Conservation (phyloP, 257 asterid genomes). For the Datura wrightii region DNA sequence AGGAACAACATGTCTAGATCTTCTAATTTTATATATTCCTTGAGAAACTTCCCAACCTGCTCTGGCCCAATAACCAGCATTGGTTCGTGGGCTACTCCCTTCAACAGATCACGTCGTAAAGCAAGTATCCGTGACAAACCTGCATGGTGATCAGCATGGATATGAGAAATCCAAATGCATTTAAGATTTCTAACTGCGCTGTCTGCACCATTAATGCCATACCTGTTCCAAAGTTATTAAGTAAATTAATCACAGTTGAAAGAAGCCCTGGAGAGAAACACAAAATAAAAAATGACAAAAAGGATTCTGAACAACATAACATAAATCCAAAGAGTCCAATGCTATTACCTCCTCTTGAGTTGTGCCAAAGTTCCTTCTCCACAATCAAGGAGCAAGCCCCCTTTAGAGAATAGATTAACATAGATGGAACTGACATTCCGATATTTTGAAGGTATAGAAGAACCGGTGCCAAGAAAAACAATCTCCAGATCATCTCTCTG, state of each 20-base stretch:
- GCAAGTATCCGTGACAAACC: conserved; percentile 93
- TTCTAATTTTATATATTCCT: conserved; percentile 90
- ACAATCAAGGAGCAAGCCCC: conserved; percentile 82
- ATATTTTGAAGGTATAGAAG: conserved; percentile 95
- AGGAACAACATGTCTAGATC: conserved; percentile 88
- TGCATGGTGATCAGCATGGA: conserved; percentile 95
- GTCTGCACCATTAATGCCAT: conserved; percentile 78
- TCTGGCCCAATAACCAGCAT: conserved; percentile 77
- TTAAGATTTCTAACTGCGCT: conserved; percentile 67
- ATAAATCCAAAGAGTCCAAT: neutral
- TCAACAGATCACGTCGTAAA: conserved; percentile 65
- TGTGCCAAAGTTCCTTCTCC: conserved; percentile 98
- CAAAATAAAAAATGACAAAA: neutral
- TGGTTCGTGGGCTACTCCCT: conserved; percentile 69
- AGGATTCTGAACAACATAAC: neutral
- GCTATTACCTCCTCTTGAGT: conserved; percentile 78
- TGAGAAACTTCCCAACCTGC: conserved; percentile 79
- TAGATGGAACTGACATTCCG: conserved; percentile 92
- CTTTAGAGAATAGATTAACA: conserved; percentile 77
- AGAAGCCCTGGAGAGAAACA: neutral
- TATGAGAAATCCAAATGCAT: conserved; percentile 96
- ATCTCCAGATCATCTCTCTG: conserved; percentile 86
- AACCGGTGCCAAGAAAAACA: conserved; percentile 96
- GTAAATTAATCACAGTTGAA: neutral
- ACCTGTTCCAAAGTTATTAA: conserved; percentile 49